Evolutionary conservation across 805 yeast species (phyloP).

Genomic region (Wickerhamomyces chambardii): DNA sequence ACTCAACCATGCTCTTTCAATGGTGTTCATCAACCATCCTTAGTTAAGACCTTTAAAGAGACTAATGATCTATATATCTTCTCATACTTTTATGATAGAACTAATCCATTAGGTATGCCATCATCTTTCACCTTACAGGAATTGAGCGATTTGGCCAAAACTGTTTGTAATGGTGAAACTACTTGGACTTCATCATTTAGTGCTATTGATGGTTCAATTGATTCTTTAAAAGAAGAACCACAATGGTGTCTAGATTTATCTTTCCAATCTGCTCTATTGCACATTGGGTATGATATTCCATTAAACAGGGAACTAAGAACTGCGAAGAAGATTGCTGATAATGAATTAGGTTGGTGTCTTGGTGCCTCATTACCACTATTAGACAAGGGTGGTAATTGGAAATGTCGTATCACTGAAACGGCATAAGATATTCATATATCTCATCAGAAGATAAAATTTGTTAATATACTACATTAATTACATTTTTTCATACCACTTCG

Average conservation of each 20-base stretch:
- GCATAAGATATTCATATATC: neutral
- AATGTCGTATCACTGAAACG: slow-evolving; percentile 31
- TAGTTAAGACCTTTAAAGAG: slow-evolving; percentile 65
- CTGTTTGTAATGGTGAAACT: slow-evolving; percentile 78
- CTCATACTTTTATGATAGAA: slow-evolving; percentile 92
- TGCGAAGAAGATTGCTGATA: slow-evolving; percentile 80
- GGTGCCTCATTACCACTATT: slow-evolving; percentile 94
- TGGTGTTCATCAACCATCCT: slow-evolving; percentile 95
- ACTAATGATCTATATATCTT: slow-evolving; percentile 78
- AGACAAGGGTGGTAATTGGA: slow-evolving; percentile 62
- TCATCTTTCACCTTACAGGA: slow-evolving; percentile 79
- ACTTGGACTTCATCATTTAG: slow-evolving; percentile 62
- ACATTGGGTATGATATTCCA: slow-evolving; percentile 96
- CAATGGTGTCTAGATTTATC: slow-evolving; percentile 92
- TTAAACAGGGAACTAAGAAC: slow-evolving; percentile 82
- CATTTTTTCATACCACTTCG: too few species aligned
- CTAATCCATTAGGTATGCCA: slow-evolving; percentile 94
- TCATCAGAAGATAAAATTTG: too few species aligned
- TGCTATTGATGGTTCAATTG: slow-evolving; percentile 60
- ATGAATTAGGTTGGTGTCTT: slow-evolving; percentile 97
- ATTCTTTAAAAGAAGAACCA: slow-evolving; percentile 67
- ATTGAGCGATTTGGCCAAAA: slow-evolving; percentile 67
- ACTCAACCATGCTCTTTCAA: slow-evolving; percentile 88
- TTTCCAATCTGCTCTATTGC: slow-evolving; percentile 83
- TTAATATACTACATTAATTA: too few species aligned